Conservation (phyloP, 1,139 yeast genomes). For the Debaryomyces sp. region DNA sequence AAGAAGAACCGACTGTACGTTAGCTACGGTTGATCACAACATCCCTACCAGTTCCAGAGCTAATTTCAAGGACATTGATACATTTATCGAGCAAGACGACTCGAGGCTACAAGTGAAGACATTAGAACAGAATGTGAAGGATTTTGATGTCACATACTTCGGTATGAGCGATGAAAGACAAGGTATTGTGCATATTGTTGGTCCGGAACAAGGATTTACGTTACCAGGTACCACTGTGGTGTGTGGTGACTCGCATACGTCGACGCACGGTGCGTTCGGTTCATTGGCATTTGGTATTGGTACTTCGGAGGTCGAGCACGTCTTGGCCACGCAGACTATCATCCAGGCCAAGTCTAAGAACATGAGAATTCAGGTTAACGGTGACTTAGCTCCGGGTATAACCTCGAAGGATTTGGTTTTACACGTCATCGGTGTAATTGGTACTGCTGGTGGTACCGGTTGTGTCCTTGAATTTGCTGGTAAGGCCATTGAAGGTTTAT, state of each 20-base stretch:
- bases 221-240: conserved; percentile 98
- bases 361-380: conserved; percentile 86
- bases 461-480: conserved; percentile 96
- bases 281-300: conserved; percentile 98
- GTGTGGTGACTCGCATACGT: conserved; percentile 98
- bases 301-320: conserved; percentile 98
- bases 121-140: conserved; percentile 87
- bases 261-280: conserved; percentile 98
- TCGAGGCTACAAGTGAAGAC: conserved; percentile 91
- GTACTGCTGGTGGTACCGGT: conserved; percentile 99
- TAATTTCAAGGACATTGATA: conserved; percentile 68
- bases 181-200: conserved; percentile 97
- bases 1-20: conserved; percentile 91
- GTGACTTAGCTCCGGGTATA: conserved; percentile 82
- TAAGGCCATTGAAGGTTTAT: conserved; percentile 81
- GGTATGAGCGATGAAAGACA: conserved; percentile 95
- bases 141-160: conserved; percentile 85
- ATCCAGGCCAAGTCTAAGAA: conserved; percentile 94
- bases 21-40: conserved; percentile 97
- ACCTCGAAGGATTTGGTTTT: conserved; percentile 94
- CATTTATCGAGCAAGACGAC: conserved; percentile 90
- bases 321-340: conserved; percentile 93
- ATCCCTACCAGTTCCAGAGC: conserved; percentile 89
- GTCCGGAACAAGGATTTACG: conserved; percentile 98
- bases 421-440: conserved; percentile 94